A percentile compares a stretch with the other conserved stretches of the same genome.
phyloP scores from a whole-genome alignment of 768 basidiomycete genomes.

The Amanita muscaria region DNA sequence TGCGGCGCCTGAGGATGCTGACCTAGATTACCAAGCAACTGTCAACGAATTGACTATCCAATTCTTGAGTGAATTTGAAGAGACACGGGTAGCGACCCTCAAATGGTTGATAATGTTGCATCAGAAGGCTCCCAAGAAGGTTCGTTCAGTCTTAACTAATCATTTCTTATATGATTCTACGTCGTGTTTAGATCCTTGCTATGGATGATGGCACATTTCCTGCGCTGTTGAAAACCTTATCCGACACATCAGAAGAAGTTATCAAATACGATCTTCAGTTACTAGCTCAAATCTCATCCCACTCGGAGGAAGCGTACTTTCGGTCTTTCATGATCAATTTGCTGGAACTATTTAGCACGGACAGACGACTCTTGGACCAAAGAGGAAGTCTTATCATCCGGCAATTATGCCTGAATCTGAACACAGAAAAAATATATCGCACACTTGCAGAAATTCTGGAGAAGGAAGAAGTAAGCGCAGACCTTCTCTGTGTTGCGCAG shows the following conservation, averaged over 20 bases:
- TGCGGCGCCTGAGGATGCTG: slow-evolving; percentile 39
- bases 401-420: slow-evolving; percentile 88
- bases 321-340: slow-evolving; percentile 93
- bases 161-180: too few species aligned
- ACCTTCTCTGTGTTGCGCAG: not conserved
- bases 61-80: slow-evolving; percentile 93
- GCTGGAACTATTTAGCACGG: slow-evolving; percentile 90
- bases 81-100: slow-evolving; percentile 89
- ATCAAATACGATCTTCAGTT: slow-evolving; percentile 95
- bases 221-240: slow-evolving; percentile 88
- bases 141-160: slow-evolving; percentile 18
- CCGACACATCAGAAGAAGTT: slow-evolving; percentile 95
- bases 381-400: slow-evolving; percentile 94
- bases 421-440: slow-evolving; percentile 90
- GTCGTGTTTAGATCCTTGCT: slow-evolving; percentile 63
- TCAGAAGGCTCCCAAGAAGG: slow-evolving; percentile 95
- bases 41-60: slow-evolving; percentile 91
- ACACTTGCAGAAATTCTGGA: slow-evolving; percentile 96
- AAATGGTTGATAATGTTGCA: slow-evolving; percentile 99
- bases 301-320: slow-evolving; percentile 93
- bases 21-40: slow-evolving; percentile 87
- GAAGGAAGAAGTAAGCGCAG: slow-evolving; percentile 78
- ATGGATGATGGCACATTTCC: slow-evolving; percentile 98
- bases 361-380: slow-evolving; percentile 79
- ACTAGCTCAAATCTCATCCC: slow-evolving; percentile 93